Evolutionary conservation across 345 rosid species (phyloP), one percentile per base, ranked within the genome.

Genomic region (Linum trigynum): DNA sequence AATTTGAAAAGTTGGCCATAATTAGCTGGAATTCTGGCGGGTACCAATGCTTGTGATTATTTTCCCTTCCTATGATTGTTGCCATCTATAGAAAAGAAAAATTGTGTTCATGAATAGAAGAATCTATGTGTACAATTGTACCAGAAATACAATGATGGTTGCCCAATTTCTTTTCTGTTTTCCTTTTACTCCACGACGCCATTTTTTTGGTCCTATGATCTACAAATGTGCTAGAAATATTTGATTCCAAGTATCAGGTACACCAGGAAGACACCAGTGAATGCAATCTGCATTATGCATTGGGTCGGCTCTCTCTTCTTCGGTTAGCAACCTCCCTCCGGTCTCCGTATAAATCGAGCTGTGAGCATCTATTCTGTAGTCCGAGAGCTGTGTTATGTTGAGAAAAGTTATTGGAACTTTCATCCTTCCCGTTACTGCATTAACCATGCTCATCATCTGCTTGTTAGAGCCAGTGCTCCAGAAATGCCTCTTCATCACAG

Each of bases 231-330:
- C 96, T 36, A 84, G 78, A 37, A 92, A 66, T 48, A 92, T 82
- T 59, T 76, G 96, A 65, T 90, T 92, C 96, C 96, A 92, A 0
- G 97, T 85, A 68, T 92, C 98, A 0, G 98, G 96, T 16, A 92
- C 78, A 37, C 97, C 96, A 1, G 97, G 98, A 67, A 92, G 65
- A 37, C 98, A 92, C 97, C 97, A 92, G n/a, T 92, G 98, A 64
- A 92, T 92, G 78, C 97, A 92, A 71, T 92, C 98, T 8, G 98
- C 97, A 23, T 90, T 48, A 15, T 11, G 80, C 39, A 78, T 37
- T 0, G 98, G 97, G 65, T 90, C 85, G 1, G 88, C 83, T 64
- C 69, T 86, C 68, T 92, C 68, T 66, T 88, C 85, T 3, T 80
- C 83, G 2, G 84, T 88, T 63, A 92, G 61, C 5, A 92, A 5